Conservation (phyloP, 2,329 filamentous ascomycete species). For the Aspergillus glaucus region DNA sequence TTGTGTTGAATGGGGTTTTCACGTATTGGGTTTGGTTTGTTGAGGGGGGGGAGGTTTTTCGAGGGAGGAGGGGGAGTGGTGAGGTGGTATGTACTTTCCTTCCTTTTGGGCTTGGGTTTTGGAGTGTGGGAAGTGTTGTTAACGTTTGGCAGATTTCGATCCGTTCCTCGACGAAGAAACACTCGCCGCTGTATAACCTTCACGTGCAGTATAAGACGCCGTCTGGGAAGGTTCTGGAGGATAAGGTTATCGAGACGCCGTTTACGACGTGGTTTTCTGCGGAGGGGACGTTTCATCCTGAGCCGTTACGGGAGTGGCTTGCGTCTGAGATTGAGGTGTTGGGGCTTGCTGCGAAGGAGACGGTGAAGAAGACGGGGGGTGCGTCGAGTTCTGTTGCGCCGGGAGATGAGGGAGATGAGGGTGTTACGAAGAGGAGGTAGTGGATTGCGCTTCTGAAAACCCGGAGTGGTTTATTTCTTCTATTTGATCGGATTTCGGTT, state of each 20-base stretch:
- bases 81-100: slow-evolving; percentile 48
- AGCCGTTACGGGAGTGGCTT: slow-evolving; percentile 58
- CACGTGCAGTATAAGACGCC: slow-evolving; percentile 48
- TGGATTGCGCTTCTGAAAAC: not conserved
- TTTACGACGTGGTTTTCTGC: slow-evolving; percentile 56
- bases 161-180: slow-evolving; percentile 66
- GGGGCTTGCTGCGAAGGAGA: slow-evolving; percentile 41
- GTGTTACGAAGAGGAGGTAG: slow-evolving; percentile 10
- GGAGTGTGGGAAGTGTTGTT: not conserved
- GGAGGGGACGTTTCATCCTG: slow-evolving; percentile 54
- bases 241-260: slow-evolving; percentile 48
- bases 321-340: slow-evolving; percentile 52
- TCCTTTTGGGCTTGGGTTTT: not conserved
- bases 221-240: slow-evolving; percentile 34
- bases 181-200: slow-evolving; percentile 73
- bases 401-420: slow-evolving; percentile 4
- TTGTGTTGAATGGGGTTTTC: slow-evolving; percentile 67
- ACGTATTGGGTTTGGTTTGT: slow-evolving; percentile 80
- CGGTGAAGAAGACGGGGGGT: slow-evolving; percentile 25
- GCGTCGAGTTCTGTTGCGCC: slow-evolving; percentile 14
- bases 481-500: not conserved
- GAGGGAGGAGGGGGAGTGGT: slow-evolving; percentile 63
- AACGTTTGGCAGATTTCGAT: slow-evolving; percentile 59
- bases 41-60: slow-evolving; percentile 76
- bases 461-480: not conserved